These are phyloP conservation scores for Fraxinus quadrangulata DNA, from an alignment of 257 asterid genomes.

Conservation along the genomic window DNA sequence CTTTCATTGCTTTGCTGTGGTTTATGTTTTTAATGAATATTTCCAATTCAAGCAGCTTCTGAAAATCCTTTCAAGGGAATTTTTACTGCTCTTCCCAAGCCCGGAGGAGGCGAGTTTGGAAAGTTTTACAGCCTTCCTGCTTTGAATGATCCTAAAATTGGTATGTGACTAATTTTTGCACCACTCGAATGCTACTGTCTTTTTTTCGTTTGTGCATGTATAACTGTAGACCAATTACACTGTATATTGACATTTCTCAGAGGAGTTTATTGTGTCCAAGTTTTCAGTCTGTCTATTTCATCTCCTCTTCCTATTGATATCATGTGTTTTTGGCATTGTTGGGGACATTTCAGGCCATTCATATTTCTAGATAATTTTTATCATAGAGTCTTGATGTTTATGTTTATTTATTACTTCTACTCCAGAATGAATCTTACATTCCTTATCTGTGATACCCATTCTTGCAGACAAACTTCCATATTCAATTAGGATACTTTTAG, in stretches of 20 bases:
- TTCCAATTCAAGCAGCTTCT: conserved; percentile 34
- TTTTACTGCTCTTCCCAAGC: conserved; percentile 44
- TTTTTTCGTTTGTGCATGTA: background rate
- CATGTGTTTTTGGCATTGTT: background rate
- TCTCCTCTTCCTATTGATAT: background rate
- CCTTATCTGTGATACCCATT: conserved; percentile 13
- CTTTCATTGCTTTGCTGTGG: background rate
- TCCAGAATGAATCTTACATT: background rate
- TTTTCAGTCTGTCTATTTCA: background rate
- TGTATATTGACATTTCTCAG: background rate
- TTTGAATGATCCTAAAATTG: conserved; percentile 54
- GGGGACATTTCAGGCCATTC: background rate
- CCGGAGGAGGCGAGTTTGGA: conserved; percentile 53
- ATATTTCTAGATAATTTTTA: background rate
- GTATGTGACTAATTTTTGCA: conserved; percentile 37
- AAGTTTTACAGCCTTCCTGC: conserved; percentile 53
- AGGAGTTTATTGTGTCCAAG: background rate
- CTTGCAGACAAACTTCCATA: conserved; percentile 45
- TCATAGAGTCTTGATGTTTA: background rate
- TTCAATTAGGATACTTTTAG: conserved; percentile 45
- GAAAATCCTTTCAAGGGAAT: conserved; percentile 43
- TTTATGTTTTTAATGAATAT: conserved; percentile 17
- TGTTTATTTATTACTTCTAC: conserved; percentile 1
- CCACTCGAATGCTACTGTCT: background rate
- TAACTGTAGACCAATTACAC: background rate